A percentile compares a stretch with the other conserved stretches of the same genome.
Evolutionary conservation across 1,139 yeast genomes (phyloP).

Genomic region (Diutina neorugosa): DNA sequence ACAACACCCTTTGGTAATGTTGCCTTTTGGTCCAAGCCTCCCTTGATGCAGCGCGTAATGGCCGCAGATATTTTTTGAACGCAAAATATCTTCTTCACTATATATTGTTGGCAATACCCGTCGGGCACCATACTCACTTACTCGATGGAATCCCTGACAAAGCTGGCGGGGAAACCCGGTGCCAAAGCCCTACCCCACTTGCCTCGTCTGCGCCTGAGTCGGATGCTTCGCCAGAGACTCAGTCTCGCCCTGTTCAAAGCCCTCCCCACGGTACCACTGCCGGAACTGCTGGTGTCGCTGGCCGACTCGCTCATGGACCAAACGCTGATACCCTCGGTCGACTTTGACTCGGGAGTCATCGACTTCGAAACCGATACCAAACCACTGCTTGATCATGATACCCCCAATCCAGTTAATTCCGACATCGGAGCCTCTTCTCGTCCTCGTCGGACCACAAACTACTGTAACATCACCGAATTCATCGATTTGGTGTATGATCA

Average conservation of each 20-base stretch:
- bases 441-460: background rate
- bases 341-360: background rate
- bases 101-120: background rate
- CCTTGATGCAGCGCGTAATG: background rate
- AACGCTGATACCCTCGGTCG: background rate
- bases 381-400: no score
- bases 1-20: background rate
- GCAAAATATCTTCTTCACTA: background rate
- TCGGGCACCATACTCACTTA: background rate
- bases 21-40: background rate
- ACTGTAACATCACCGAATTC: background rate
- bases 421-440: no score
- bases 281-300: background rate
- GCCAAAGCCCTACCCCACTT: background rate
- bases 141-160: background rate
- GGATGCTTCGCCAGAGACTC: background rate
- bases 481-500: background rate
- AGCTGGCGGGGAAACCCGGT: background rate
- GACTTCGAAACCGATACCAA: background rate
- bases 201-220: background rate
- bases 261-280: background rate
- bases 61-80: background rate
- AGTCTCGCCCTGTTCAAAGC: background rate
- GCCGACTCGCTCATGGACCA: background rate
- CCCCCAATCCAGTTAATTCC: no score